Percentiles rank a stretch among this genome's conserved stretches.
phyloP scores from a whole-genome alignment of 78 protist species.

The Dictyostelium intermedium region DNA sequence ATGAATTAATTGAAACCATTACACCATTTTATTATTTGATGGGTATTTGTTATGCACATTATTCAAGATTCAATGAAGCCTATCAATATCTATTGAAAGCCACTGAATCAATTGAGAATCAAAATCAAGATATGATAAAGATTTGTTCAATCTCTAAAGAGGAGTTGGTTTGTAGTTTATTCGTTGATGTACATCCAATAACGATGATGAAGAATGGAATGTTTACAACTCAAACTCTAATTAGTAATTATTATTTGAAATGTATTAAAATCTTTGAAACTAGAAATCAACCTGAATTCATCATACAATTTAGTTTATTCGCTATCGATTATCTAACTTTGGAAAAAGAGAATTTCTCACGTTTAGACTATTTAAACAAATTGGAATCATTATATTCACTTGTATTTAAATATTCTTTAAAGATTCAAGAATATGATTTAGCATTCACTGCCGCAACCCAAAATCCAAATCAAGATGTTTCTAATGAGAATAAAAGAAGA shows the following conservation, averaged over 20 bases:
- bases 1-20: not conserved
- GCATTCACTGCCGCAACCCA: not conserved
- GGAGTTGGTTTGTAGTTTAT: constrained; percentile 14
- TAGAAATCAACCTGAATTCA: constrained; percentile 30
- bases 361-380: not conserved
- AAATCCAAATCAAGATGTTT: constrained; percentile 23
- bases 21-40: constrained; percentile 39
- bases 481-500: not conserved
- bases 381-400: not conserved
- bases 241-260: constrained; percentile 3
- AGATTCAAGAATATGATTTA: constrained; percentile 16
- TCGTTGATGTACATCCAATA: constrained; percentile 13
- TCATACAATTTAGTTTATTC: constrained; percentile 27
- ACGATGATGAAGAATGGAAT: not conserved
- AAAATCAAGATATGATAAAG: not conserved
- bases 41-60: constrained; percentile 58
- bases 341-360: not conserved
- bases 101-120: not conserved
- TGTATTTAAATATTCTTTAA: constrained; percentile 28
- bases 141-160: constrained; percentile 23
- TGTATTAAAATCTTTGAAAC: constrained; percentile 50
- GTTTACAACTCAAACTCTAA: not conserved
- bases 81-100: constrained; percentile 12
- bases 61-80: constrained; percentile 22
- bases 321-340: not conserved